Evolutionary conservation across 2,329 filamentous ascomycete genomes (phyloP).

Genomic region (Sporothrix mexicana): DNA sequence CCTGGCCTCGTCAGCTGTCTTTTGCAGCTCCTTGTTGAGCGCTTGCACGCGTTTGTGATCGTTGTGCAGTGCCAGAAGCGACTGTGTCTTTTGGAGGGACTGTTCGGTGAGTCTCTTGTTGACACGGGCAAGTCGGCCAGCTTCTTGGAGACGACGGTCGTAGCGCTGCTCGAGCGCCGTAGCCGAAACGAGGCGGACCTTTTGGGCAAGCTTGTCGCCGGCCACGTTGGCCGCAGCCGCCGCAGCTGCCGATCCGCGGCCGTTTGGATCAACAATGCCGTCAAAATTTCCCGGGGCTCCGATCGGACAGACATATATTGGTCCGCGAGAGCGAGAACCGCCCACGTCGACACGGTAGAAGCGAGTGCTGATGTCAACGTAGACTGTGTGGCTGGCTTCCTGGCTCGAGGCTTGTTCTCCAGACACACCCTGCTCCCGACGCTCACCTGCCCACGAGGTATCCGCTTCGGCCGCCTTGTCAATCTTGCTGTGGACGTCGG

Average conservation of each 20-base stretch:
- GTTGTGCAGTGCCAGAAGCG: slow-evolving; percentile 26
- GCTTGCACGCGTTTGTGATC: slow-evolving; percentile 32
- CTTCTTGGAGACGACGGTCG: slow-evolving; percentile 32
- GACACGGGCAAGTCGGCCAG: slow-evolving; percentile 27
- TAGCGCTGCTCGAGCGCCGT: slow-evolving; percentile 45
- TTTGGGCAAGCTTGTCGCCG: background rate
- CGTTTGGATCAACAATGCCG: background rate
- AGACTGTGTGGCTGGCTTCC: slow-evolving; percentile 45
- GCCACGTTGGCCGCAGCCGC: slow-evolving; percentile 39
- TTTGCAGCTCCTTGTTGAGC: slow-evolving; percentile 28
- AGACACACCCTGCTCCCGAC: slow-evolving; percentile 46
- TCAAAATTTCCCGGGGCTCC: slow-evolving; percentile 48
- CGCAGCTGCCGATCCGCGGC: slow-evolving; percentile 52
- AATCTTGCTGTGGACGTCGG: slow-evolving; percentile 54
- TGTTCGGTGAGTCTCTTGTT: slow-evolving; percentile 30
- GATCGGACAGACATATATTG: slow-evolving; percentile 49
- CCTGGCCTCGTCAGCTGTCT: slow-evolving; percentile 30
- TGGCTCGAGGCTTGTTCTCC: slow-evolving; percentile 46
- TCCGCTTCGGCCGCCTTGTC: slow-evolving; percentile 50
- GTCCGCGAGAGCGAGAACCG: background rate
- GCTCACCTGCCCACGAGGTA: slow-evolving; percentile 42
- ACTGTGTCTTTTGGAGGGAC: slow-evolving; percentile 19
- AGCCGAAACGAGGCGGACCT: slow-evolving; percentile 39
- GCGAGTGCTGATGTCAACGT: slow-evolving; percentile 57
- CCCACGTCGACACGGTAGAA: slow-evolving; percentile 54